Conservation (phyloP, 306 rosid species). For the Fagus sylvatica region DNA sequence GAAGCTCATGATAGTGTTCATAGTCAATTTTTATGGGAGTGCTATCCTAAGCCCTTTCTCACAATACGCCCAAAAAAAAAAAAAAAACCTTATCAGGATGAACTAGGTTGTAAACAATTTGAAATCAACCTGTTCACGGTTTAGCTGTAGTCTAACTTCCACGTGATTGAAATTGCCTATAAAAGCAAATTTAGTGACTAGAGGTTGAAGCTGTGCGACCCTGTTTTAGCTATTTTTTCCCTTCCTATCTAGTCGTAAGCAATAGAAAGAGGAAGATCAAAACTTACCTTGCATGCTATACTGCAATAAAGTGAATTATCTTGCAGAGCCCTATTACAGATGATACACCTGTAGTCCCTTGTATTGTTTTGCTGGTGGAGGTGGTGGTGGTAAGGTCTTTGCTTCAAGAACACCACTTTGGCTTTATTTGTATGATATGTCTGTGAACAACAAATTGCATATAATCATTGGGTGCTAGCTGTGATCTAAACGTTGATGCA, state of each 20-base stretch:
- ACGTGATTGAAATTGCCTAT: no score
- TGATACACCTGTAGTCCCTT: constrained; percentile 19
- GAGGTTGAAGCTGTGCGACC: not conserved
- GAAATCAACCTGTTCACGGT: no score
- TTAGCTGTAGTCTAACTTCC: no score
- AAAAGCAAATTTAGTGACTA: not conserved
- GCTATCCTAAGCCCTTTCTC: no score
- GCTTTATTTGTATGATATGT: constrained; percentile 34
- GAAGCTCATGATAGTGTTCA: no score
- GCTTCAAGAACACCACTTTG: constrained; percentile 37
- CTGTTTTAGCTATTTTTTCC: no score
- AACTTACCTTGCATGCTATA: constrained; percentile 33
- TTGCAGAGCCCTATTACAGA: constrained; percentile 28
- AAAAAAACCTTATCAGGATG: no score
- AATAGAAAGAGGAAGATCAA: not conserved
- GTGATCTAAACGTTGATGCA: no score
- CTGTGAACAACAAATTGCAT: constrained; percentile 8
- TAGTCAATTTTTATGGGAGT: no score
- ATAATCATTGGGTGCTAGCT: not conserved
- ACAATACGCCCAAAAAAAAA: no score
- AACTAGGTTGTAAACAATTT: no score
- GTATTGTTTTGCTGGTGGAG: constrained; percentile 2
- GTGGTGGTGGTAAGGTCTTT: constrained; percentile 8
- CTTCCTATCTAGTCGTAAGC: not conserved
- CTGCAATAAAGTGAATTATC: constrained; percentile 34